A percentile compares a stretch with the other conserved stretches of the same genome.
Conservation (phyloP, 306 rosid species). For the Cucurbita pepo region DNA sequence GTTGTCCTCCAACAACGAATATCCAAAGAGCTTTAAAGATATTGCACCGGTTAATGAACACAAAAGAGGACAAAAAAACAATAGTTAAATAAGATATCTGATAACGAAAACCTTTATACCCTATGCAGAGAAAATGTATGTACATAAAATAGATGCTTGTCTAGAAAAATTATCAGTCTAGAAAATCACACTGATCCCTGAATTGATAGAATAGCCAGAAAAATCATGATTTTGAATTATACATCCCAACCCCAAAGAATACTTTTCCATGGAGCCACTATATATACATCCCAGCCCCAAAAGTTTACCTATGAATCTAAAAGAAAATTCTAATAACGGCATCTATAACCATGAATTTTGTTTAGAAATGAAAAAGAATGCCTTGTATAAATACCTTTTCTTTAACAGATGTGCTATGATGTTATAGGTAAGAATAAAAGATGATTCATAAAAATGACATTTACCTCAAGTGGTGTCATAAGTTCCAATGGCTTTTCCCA, state of each 20-base stretch:
- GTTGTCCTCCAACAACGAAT: constrained; percentile 10
- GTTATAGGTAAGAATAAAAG: not conserved
- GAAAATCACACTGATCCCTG: not conserved
- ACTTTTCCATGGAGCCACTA: not conserved
- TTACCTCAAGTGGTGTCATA: constrained; percentile 97
- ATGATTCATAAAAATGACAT: constrained; percentile 4
- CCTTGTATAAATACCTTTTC: not conserved
- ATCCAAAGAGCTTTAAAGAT: constrained; percentile 2
- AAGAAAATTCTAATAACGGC: not conserved
- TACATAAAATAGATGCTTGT: not conserved
- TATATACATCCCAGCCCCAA: not conserved
- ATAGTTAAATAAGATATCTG: not conserved
- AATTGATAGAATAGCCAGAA: not conserved
- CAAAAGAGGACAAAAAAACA: not conserved
- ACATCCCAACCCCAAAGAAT: not conserved
- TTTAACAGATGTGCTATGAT: not conserved
- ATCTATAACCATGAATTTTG: not conserved
- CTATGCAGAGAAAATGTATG: not conserved
- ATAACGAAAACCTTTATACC: not conserved
- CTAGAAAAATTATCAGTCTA: not conserved
- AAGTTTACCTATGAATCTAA: not conserved
- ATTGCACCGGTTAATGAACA: not conserved
- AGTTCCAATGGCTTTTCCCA: constrained; percentile 97
- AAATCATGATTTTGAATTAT: not conserved
- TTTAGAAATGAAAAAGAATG: not conserved